phyloP scores from a whole-genome alignment of 495 filamentous ascomycete species.

The Aspergillus sparsus region DNA sequence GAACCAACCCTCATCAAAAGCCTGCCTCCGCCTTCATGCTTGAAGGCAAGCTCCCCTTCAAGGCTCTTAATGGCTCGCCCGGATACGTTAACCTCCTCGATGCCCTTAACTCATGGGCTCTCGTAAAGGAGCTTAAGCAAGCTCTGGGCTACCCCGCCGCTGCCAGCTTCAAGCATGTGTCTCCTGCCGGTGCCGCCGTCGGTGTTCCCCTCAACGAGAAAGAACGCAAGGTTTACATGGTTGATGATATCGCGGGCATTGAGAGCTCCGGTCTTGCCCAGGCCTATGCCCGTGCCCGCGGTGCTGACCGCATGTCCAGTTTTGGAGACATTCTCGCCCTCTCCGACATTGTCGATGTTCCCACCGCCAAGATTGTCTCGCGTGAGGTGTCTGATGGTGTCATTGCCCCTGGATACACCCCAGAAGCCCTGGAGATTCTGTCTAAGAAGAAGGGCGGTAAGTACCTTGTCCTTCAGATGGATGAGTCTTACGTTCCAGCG shows the following conservation, averaged over 20 bases:
- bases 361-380: constrained; percentile 94
- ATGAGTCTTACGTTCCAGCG: constrained; percentile 78
- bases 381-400: constrained; percentile 97
- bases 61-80: constrained; percentile 87
- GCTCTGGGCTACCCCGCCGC: constrained; percentile 87
- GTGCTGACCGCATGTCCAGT: constrained; percentile 94
- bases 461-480: constrained; percentile 94
- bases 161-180: constrained; percentile 98
- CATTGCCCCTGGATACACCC: constrained; percentile 82
- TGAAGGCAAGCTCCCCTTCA: constrained; percentile 82
- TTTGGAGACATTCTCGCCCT: constrained; percentile 97
- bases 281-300: constrained; percentile 92
- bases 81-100: constrained; percentile 98
- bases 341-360: constrained; percentile 81
- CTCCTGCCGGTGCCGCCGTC: constrained; percentile 92
- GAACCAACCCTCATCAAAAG: constrained; percentile 97
- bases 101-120: constrained; percentile 91
- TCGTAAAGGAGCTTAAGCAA: constrained; percentile 94
- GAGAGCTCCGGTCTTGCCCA: constrained; percentile 83
- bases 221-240: constrained; percentile 97
- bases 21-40: constrained; percentile 80
- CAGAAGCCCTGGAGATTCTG: constrained; percentile 84
- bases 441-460: constrained; percentile 98
- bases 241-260: constrained; percentile 88
- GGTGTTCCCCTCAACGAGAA: constrained; percentile 80